Evolutionary conservation across 2,329 filamentous ascomycete species (phyloP).

Genomic region (Claviceps cyperi): DNA sequence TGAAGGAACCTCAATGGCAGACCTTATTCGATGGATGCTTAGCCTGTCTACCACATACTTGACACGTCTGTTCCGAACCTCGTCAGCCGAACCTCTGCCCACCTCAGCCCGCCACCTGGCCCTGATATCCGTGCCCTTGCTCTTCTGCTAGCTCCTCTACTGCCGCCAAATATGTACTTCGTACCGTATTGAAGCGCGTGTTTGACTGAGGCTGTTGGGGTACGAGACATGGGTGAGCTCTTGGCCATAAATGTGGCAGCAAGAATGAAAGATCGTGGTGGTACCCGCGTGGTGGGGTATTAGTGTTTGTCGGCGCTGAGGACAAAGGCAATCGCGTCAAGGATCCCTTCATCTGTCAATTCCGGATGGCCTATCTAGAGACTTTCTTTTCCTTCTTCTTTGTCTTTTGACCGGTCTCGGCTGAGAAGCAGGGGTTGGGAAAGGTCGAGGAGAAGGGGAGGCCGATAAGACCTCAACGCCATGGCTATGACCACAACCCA

Average conservation of each 20-base stretch:
- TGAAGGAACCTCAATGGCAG: not conserved
- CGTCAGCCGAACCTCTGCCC: not conserved
- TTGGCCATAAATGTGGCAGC: not conserved
- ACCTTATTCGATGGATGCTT: not conserved
- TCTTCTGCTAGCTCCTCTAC: not conserved
- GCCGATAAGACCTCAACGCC: not conserved
- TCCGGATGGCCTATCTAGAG: not conserved
- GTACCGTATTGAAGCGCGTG: not conserved
- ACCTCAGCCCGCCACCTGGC: not conserved
- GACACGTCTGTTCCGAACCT: too few relatives aligned
- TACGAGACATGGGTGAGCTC: not conserved
- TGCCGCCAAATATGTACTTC: not conserved
- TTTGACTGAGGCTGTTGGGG: not conserved
- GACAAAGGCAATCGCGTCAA: not conserved
- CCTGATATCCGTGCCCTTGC: not conserved
- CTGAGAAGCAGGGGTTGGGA: not conserved
- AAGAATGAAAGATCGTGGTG: not conserved
- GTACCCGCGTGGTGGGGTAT: not conserved
- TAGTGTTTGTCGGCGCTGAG: not conserved
- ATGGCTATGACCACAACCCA: not conserved
- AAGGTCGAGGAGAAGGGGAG: not conserved
- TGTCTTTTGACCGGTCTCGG: not conserved
- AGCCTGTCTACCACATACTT: not conserved
- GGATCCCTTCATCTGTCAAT: not conserved
- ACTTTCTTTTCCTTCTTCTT: not conserved